Evolutionary conservation across 2,329 filamentous ascomycete species (phyloP).

Genomic region (Ophiostoma angusticollis): DNA sequence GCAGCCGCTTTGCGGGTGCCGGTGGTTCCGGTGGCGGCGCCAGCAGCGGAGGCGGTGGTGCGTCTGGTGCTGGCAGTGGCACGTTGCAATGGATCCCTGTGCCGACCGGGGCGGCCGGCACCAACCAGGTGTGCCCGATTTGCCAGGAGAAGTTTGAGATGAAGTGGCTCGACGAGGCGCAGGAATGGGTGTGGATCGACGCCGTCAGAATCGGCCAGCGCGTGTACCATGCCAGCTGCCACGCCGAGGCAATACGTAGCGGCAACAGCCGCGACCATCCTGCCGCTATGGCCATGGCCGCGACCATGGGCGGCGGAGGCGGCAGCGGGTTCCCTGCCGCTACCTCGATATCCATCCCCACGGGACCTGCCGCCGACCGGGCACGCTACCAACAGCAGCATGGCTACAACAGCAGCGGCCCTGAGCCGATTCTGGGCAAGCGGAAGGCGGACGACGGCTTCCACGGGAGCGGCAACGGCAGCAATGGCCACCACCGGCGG

Average conservation of each 20-base stretch:
- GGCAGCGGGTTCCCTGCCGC: background rate
- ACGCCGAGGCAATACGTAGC: constrained; percentile 65
- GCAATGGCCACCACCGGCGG: background rate
- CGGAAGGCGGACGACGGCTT: constrained; percentile 6
- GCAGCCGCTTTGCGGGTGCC: background rate
- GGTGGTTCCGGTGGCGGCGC: constrained; percentile 13
- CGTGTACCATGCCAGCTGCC: constrained; percentile 83
- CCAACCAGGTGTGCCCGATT: constrained; percentile 76
- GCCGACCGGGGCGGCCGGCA: constrained; percentile 61
- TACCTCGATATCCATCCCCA: constrained; percentile 5
- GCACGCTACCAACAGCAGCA: constrained; percentile 3
- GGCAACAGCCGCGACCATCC: constrained; percentile 25
- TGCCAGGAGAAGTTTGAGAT: constrained; percentile 93
- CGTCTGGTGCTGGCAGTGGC: constrained; percentile 30
- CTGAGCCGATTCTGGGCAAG: constrained; percentile 16
- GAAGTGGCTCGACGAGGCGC: constrained; percentile 80
- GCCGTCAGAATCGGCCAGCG: constrained; percentile 64
- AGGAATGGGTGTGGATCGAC: constrained; percentile 97
- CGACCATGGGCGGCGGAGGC: constrained; percentile 2
- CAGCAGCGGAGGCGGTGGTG: constrained; percentile 16
- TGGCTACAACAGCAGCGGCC: constrained; percentile 19
- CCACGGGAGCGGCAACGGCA: constrained; percentile 1
- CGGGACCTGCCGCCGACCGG: constrained; percentile 5
- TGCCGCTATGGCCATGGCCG: constrained; percentile 11
- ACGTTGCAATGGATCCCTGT: constrained; percentile 67